Conservation (phyloP, 192 early-diverging fungal species). For the Entomortierella chlamydospora region DNA sequence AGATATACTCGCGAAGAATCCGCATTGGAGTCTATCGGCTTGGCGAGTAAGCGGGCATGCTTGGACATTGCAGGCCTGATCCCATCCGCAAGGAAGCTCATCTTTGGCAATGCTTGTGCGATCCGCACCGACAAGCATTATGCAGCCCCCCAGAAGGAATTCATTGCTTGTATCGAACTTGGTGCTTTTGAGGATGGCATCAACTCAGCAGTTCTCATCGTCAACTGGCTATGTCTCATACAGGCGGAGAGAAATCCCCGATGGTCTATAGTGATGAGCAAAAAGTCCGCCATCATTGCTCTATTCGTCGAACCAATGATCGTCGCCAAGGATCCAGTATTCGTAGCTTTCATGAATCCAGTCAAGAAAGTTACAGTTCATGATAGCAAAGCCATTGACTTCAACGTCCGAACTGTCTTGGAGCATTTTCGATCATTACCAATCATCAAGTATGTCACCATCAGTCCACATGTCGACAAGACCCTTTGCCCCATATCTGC, state of each 20-base stretch:
- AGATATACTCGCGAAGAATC: conserved; percentile 20
- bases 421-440: neutral
- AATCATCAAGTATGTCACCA: too few species aligned
- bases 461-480: too few species aligned
- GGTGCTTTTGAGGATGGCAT: neutral
- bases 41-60: conserved; percentile 28
- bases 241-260: neutral
- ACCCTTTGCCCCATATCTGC: too few species aligned
- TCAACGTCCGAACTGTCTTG: neutral
- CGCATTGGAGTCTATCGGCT: conserved; percentile 3
- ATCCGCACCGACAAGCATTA: neutral
- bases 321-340: neutral
- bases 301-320: neutral
- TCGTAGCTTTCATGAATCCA: neutral
- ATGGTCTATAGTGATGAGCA: neutral
- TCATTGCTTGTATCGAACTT: neutral
- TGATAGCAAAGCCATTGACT: neutral
- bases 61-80: neutral
- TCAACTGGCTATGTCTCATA: neutral
- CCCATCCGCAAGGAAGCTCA: neutral
- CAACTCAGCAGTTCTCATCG: neutral
- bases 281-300: neutral
- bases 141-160: neutral
- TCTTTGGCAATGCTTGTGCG: neutral
- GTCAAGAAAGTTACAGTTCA: neutral